Base-by-base conservation (phyloP, 495 filamentous ascomycete species). In the Neurospora africana region DNA sequence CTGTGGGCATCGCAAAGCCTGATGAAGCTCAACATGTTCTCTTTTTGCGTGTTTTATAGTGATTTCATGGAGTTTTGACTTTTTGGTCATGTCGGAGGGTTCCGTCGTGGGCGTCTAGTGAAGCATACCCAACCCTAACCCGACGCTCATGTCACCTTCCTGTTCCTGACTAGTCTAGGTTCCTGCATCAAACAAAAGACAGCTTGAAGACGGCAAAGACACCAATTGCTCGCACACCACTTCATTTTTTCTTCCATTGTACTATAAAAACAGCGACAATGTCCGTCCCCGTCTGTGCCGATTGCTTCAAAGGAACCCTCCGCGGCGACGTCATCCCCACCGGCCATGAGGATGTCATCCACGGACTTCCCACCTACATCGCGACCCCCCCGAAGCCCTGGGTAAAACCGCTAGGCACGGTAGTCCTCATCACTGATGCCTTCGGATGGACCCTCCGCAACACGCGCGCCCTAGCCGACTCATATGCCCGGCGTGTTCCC, bases 391-490 rank as follows among this genome's bases (percentile, higher is more conserved):
- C 85, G 0, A 38, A 36, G 2, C 53, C 78, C 1, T 71, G 72
- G 10, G 71, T 74, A 5, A 68, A 72, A 10, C 78, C 81, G 11
- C 84, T 84, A 61, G 86, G 83, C 11, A 81, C 87, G 39, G 78
- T 89, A 13, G 81, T 90, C 68, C 80, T 89, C 68, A 79, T 90
- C 67, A 75, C 87, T 5, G 88, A 90, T 76, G 83, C 84, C 11
- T 88, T 89, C 69, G 88, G 88, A 15, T 91, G 87, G 87, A 73
- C 80, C 19, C 80, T 89, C 21, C 76, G 79, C 27, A 90, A 91
- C 74, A 83, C 81, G 40, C 79, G 87, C 6, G 75, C 87, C 0
- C 75, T 90, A 13, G 84, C 85, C 5, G 87, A 91, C 73, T 70
- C 76, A 35, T 88, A 86, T 73, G 86, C 88, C 4, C 77, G 82